These are phyloP conservation scores for Monocercomonoides exilis DNA, from an alignment of 78 protist genomes.

Conservation along the genomic window DNA sequence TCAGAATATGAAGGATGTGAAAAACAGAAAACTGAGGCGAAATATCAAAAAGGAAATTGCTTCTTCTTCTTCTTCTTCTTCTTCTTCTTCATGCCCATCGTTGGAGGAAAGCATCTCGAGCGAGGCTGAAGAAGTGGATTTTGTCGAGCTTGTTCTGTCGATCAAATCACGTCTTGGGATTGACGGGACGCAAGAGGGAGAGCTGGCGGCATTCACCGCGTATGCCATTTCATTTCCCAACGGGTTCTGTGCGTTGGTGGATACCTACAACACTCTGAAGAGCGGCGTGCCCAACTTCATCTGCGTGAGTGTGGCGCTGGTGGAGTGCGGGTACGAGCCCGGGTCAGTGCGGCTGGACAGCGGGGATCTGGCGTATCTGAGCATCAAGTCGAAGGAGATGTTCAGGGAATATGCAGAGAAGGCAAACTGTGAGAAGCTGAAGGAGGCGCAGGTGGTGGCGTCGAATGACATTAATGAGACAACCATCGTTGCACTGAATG, in stretches of 20 bases:
- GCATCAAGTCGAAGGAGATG: neutral
- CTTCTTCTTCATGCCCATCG: too few species aligned
- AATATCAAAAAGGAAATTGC: too few species aligned
- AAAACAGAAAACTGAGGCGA: too few species aligned
- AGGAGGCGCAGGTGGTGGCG: conserved; percentile 62
- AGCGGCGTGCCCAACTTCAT: conserved; percentile 75
- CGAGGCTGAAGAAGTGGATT: neutral
- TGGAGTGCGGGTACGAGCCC: conserved; percentile 57
- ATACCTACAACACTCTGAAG: conserved; percentile 72
- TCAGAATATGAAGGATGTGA: conserved; percentile 29
- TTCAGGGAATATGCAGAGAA: neutral
- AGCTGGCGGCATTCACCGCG: conserved; percentile 79
- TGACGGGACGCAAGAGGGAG: conserved; percentile 31
- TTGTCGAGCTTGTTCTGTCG: neutral
- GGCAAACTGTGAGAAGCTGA: neutral
- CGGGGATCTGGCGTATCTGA: conserved; percentile 72
- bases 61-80: too few species aligned
- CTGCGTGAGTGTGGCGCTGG: conserved; percentile 59
- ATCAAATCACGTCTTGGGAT: neutral
- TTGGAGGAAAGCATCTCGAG: neutral
- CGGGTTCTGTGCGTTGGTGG: conserved; percentile 74
- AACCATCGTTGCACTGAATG: conserved; percentile 43
- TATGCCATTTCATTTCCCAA: conserved; percentile 78
- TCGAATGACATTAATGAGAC: conserved; percentile 70
- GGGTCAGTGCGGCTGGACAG: conserved; percentile 77